Evolutionary conservation across 1,284 basidiomycete species (phyloP), one percentile per base, ranked within the genome.

Genomic region (Leccinum pallidistipes): DNA sequence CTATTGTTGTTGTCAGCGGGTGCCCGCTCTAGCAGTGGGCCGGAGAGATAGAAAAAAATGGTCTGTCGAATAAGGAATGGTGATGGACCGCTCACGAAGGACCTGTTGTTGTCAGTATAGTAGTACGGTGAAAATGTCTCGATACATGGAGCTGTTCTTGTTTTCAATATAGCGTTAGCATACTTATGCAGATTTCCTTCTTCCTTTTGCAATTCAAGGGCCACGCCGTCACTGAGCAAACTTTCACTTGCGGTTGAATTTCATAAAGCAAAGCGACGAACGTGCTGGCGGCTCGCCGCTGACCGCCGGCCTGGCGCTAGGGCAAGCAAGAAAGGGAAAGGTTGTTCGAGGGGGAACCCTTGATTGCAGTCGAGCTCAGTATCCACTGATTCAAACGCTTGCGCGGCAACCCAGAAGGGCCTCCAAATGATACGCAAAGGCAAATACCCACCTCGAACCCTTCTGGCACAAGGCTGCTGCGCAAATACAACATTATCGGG

Each of bases 21-120:
- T 71, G 64, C 71, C 71, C 64, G 56, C 71, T 66, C 74, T 60
- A 69, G 69, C 43, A 72, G 72, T 60, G 72, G 72, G 71, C 71
- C 63, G 73, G 73, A 74, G 24, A 24, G 24, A 24, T 27, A 50
- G 61, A 58, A 59, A 59, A 59, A 66, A 55, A 55, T 36, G 63
- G 69, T 54, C 55, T 63, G 62, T 55, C 64, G 56, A 64, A 59
- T 58, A 58, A 63, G 61, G 53, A 60, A 63, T 72, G 66, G 61
- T 64, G 61, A 69, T 64, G 66, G 67, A 72, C 66, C 59, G 62
- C 61, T 68, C 61, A 62, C 59, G 60, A 73, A 70, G 74, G 72
- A 72, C 62, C 49, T 61, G 64, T 66, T 64, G 71, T 65, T 66
- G 11, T 34, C 11, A 12, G 32, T 34, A 58, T 24, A 24, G 59